Conservation (phyloP, 2,329 filamentous ascomycete genomes). For the Calonectria pseudoreteaudii region DNA sequence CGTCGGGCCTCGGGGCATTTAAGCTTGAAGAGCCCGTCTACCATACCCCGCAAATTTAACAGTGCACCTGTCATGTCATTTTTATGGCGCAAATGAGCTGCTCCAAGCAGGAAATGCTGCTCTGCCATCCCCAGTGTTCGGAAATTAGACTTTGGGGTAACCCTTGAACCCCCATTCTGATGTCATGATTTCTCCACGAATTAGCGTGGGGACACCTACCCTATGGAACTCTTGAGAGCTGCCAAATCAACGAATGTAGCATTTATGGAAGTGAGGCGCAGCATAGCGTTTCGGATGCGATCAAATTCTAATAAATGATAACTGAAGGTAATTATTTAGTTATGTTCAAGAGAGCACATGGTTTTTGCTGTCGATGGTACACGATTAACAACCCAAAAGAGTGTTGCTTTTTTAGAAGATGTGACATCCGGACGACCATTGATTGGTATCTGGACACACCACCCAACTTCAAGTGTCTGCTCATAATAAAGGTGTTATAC, state of each 20-base stretch:
- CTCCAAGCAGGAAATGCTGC: neutral
- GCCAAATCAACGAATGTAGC: neutral
- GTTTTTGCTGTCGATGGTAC: too few species aligned
- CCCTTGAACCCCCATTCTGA: neutral
- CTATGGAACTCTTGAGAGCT: neutral
- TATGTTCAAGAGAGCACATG: too few species aligned
- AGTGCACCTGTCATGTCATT: neutral
- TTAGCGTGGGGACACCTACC: neutral
- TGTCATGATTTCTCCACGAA: constrained; percentile 18
- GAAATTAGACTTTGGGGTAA: constrained; percentile 9
- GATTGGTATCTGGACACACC: too few species aligned
- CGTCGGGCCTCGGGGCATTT: constrained; percentile 15
- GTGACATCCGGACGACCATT: too few species aligned
- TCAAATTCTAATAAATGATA: neutral
- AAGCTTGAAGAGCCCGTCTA: neutral
- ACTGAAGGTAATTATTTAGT: too few species aligned
- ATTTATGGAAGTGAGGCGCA: neutral
- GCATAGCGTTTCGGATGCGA: neutral
- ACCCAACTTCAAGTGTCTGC: too few species aligned
- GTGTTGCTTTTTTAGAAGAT: too few species aligned
- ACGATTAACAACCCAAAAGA: too few species aligned
- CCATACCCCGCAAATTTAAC: constrained; percentile 12
- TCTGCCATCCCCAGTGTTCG: constrained; percentile 1
- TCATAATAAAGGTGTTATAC: too few species aligned
- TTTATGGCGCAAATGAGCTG: neutral